Conservation (phyloP, 2,329 filamentous ascomycete species). For the Clarireedia hainanense region DNA sequence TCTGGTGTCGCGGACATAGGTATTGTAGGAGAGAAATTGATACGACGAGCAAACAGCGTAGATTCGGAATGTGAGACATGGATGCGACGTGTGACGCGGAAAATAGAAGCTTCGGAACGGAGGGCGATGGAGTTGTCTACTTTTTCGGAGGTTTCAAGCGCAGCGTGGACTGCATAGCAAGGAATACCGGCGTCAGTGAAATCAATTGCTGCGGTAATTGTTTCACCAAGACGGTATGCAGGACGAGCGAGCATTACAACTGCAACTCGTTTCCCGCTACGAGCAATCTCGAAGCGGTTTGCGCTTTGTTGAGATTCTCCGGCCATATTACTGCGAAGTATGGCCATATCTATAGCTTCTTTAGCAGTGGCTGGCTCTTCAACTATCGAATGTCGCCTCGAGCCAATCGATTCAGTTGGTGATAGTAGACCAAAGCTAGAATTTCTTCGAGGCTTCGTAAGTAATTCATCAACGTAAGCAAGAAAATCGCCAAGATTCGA, state of each 20-base stretch:
- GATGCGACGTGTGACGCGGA: constrained; percentile 76
- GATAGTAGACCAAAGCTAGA: constrained; percentile 58
- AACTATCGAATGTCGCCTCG: constrained; percentile 46
- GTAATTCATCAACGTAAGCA: constrained; percentile 67
- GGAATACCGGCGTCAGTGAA: constrained; percentile 70
- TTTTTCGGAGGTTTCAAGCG: constrained; percentile 79
- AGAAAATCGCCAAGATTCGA: constrained; percentile 58
- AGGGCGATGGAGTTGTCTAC: constrained; percentile 75
- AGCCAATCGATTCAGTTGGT: constrained; percentile 52
- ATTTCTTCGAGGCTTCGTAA: constrained; percentile 50
- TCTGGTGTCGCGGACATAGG: constrained; percentile 79
- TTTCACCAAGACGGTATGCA: constrained; percentile 82
- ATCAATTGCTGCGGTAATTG: constrained; percentile 75
- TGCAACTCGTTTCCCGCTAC: constrained; percentile 84
- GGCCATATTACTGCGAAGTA: constrained; percentile 70
- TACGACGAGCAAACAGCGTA: constrained; percentile 69
- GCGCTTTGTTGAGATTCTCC: constrained; percentile 64
- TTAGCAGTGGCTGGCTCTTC: constrained; percentile 59
- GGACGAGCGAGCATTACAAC: constrained; percentile 84
- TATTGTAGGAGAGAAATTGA: constrained; percentile 77
- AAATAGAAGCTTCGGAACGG: constrained; percentile 76
- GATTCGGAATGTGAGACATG: constrained; percentile 75
- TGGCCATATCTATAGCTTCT: constrained; percentile 85
- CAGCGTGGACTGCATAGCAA: constrained; percentile 77
- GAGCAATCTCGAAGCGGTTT: constrained; percentile 93